Conservation (phyloP, 164 flowering plant species). For the Stephania cephalantha region DNA sequence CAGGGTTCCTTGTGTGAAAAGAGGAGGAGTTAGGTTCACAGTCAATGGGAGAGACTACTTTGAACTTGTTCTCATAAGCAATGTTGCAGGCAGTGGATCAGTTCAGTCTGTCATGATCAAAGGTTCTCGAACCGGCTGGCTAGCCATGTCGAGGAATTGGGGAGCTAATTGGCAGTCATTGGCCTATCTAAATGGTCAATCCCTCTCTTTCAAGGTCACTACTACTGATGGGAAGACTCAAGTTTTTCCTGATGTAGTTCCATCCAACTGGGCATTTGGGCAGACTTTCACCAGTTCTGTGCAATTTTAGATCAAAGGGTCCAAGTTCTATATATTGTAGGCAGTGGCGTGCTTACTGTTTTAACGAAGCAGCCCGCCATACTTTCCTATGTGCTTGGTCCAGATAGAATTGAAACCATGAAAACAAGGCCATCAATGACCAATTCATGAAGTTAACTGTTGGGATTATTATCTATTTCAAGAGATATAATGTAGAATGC, state of each 20-base stretch:
- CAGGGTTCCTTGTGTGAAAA: conserved; percentile 86
- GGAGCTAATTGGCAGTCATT: conserved; percentile 93
- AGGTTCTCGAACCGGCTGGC: conserved; percentile 62
- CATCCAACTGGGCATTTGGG: conserved; percentile 72
- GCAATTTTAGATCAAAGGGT: conserved; percentile 40
- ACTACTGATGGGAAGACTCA: conserved; percentile 64
- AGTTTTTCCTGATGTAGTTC: conserved; percentile 40
- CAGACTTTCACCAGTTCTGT: conserved; percentile 60
- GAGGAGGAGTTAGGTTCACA: conserved; percentile 82
- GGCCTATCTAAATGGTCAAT: conserved; percentile 63
- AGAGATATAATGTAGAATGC: conserved; percentile 15
- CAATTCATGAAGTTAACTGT: neutral
- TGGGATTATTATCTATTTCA: conserved; percentile 5
- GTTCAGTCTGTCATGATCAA: conserved; percentile 55
- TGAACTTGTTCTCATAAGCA: conserved; percentile 70
- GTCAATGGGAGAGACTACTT: conserved; percentile 79
- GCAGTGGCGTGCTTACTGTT: conserved; percentile 56
- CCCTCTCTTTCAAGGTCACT: conserved; percentile 74
- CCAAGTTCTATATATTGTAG: conserved; percentile 17
- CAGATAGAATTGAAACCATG: conserved; percentile 13
- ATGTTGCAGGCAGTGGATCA: conserved; percentile 70
- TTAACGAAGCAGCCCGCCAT: conserved; percentile 28
- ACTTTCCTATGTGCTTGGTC: neutral
- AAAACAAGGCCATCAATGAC: conserved; percentile 12
- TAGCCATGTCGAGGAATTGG: conserved; percentile 89